A percentile compares a stretch with the other conserved stretches of the same genome.
phyloP scores from a whole-genome alignment of 139 green algal species.

The Zygnema cylindricum region DNA sequence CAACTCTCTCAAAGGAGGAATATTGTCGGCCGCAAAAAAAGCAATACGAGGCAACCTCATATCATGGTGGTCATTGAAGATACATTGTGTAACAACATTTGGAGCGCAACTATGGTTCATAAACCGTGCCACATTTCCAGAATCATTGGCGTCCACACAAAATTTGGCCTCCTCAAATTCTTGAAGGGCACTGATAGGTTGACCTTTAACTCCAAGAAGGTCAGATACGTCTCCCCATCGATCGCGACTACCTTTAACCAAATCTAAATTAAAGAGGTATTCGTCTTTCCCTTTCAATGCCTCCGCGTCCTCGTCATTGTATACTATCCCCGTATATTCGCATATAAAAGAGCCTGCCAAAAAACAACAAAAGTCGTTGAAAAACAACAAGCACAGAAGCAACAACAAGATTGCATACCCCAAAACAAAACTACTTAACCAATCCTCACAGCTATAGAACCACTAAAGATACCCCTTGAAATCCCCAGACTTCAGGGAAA shows the following conservation, averaged over 20 bases:
- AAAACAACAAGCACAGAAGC: too few species aligned
- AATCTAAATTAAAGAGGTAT: slow-evolving; percentile 62
- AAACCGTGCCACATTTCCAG: slow-evolving; percentile 78
- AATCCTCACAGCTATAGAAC: too few species aligned
- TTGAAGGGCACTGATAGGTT: neutral
- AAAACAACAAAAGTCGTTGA: too few species aligned
- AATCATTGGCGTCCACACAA: slow-evolving; percentile 48
- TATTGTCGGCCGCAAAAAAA: slow-evolving; percentile 49
- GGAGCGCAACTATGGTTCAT: slow-evolving; percentile 77
- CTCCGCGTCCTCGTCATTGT: slow-evolving; percentile 47
- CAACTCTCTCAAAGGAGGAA: slow-evolving; percentile 35
- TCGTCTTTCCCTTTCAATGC: slow-evolving; percentile 53
- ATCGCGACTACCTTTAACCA: slow-evolving; percentile 12
- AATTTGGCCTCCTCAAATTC: slow-evolving; percentile 39
- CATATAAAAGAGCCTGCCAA: slow-evolving; percentile 50
- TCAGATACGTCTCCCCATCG: slow-evolving; percentile 38
- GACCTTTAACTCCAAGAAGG: neutral
- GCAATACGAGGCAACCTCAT: slow-evolving; percentile 30
- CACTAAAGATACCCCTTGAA: too few species aligned
- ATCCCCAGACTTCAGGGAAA: too few species aligned
- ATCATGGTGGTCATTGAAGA: slow-evolving; percentile 55
- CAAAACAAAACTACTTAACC: too few species aligned
- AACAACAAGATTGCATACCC: too few species aligned
- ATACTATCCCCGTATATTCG: slow-evolving; percentile 52
- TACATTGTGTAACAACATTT: slow-evolving; percentile 69